Conservation (phyloP, 2,329 filamentous ascomycete species). For the Fusarium fracticaudum region DNA sequence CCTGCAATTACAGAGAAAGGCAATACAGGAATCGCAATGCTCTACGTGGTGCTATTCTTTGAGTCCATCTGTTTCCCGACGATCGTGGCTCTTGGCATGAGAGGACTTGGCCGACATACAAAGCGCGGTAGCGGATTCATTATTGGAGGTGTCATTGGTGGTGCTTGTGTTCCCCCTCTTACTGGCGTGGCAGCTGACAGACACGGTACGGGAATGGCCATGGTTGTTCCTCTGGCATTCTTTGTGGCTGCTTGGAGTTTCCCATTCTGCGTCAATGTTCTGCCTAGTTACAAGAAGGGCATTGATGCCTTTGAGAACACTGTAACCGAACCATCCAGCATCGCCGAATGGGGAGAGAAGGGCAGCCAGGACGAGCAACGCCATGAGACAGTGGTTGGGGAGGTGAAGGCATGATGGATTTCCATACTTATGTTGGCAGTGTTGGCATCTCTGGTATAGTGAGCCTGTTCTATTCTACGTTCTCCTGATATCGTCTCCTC, state of each 20-base stretch:
- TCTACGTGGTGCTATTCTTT: constrained; percentile 79
- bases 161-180: constrained; percentile 77
- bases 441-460: rapidly evolving
- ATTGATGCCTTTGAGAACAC: constrained; percentile 62
- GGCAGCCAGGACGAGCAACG: neutral
- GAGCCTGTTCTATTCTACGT: neutral
- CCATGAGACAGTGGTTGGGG: neutral
- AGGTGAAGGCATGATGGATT: neutral
- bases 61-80: constrained; percentile 85
- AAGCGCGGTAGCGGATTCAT: constrained; percentile 78
- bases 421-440: rapidly evolving
- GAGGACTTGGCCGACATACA: constrained; percentile 78
- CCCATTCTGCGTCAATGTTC: constrained; percentile 71
- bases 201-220: constrained; percentile 67
- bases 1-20: constrained; percentile 58
- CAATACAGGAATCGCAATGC: constrained; percentile 64
- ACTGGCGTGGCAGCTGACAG: constrained; percentile 74
- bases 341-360: neutral
- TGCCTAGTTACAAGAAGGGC: constrained; percentile 68
- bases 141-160: constrained; percentile 75
- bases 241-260: constrained; percentile 67
- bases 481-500: neutral
- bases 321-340: neutral
- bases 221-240: constrained; percentile 72
- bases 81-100: constrained; percentile 80